phyloP scores from a whole-genome alignment of 2,329 filamentous ascomycete species.

The Fusarium sp. region DNA sequence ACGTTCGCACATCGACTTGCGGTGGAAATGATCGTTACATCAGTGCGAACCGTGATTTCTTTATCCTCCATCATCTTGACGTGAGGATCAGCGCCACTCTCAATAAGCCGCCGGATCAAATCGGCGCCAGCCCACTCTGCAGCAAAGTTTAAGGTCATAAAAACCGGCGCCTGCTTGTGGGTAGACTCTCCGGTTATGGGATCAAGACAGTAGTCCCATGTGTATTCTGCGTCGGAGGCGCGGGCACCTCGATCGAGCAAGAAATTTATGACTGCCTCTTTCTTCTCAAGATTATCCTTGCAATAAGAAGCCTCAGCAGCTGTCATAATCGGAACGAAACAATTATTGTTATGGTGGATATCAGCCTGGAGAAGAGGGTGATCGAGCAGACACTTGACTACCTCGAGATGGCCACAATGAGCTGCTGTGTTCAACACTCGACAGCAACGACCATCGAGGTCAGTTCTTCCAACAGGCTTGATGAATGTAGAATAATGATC shows the following conservation, averaged over 20 bases:
- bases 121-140: background rate
- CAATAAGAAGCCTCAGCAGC: background rate
- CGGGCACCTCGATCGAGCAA: background rate
- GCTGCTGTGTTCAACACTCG: background rate
- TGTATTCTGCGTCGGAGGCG: background rate
- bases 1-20: background rate
- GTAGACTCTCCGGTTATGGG: background rate
- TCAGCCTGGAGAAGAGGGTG: background rate
- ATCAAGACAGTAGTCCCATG: rapidly evolving
- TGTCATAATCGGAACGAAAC: rapidly evolving
- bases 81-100: background rate
- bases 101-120: background rate
- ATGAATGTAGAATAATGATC: background rate
- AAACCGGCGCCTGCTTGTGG: rapidly evolving
- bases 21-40: background rate
- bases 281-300: background rate
- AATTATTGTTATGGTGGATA: background rate
- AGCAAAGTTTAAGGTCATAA: background rate
- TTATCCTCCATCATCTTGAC: background rate
- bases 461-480: background rate
- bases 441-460: background rate
- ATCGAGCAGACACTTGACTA: background rate
- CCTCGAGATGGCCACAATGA: rapidly evolving
- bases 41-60: background rate
- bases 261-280: background rate